Conservation (phyloP, 2,329 filamentous ascomycete genomes). For the Venturiaceae sp. region DNA sequence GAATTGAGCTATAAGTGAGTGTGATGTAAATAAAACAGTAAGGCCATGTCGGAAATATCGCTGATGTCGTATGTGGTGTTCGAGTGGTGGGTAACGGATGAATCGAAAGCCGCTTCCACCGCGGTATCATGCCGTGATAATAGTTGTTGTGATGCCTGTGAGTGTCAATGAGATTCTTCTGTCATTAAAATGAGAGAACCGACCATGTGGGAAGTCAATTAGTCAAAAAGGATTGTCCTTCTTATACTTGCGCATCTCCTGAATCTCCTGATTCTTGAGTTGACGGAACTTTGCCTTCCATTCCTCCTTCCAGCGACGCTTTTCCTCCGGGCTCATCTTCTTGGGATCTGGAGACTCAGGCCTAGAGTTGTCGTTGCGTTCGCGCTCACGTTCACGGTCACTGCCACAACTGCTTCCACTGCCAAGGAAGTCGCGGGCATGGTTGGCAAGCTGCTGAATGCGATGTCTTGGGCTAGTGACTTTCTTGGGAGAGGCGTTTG, state of each 20-base stretch:
- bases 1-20: neutral
- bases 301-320: constrained; percentile 19
- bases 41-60: neutral
- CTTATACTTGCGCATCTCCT: constrained; percentile 7
- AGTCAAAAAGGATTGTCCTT: neutral
- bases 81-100: neutral
- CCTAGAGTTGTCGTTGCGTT: constrained; percentile 26
- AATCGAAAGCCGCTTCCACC: neutral
- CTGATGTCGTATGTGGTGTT: neutral
- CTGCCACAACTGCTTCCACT: constrained; percentile 35
- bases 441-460: constrained; percentile 16
- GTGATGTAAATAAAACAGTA: neutral
- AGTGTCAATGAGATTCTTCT: neutral
- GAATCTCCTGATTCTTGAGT: neutral
- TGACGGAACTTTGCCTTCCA: constrained; percentile 24
- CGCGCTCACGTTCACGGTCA: constrained; percentile 36
- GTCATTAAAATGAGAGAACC: neutral
- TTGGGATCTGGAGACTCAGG: constrained; percentile 7
- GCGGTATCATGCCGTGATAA: neutral
- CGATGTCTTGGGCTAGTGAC: constrained; percentile 1
- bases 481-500: constrained; percentile 17
- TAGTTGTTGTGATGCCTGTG: neutral
- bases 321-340: constrained; percentile 26
- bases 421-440: constrained; percentile 26
- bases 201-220: neutral